These are phyloP conservation scores for Agapanthus africanus DNA, from an alignment of 106 monocot genomes.

Conservation along the genomic window DNA sequence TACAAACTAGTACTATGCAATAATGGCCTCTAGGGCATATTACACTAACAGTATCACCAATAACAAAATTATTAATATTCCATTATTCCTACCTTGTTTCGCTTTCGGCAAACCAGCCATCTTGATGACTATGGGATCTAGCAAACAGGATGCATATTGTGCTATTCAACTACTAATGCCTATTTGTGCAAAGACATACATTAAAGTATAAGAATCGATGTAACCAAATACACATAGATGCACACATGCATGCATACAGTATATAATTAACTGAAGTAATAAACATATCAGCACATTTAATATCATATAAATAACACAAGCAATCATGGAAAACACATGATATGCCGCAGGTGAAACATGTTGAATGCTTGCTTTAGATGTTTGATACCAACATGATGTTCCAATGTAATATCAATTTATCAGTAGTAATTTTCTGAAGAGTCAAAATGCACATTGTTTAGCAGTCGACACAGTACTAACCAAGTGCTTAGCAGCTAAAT, in stretches of 20 bases:
- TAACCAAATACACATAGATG: background rate
- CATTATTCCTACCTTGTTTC: too few species aligned
- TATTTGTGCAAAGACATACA: background rate
- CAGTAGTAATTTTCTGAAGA: background rate
- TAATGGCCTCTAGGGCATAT: too few species aligned
- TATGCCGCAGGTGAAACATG: too few species aligned
- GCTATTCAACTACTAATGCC: background rate
- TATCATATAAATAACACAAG: background rate
- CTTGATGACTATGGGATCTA: too few species aligned
- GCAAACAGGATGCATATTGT: background rate
- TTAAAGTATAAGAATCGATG: background rate
- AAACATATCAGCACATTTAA: background rate
- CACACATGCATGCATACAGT: background rate
- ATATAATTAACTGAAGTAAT: background rate
- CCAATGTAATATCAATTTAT: too few species aligned
- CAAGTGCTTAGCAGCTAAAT: conserved; percentile 73
- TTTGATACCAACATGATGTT: background rate
- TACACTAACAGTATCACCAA: too few species aligned
- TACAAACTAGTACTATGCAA: too few species aligned
- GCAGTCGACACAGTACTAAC: conserved; percentile 23
- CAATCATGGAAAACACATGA: background rate
- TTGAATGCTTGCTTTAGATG: background rate
- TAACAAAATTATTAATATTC: too few species aligned
- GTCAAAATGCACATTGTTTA: background rate
- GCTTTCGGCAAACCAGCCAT: too few species aligned